Percentiles rank a stretch among this genome's conserved stretches.
These are phyloP conservation scores for Mortierella sp. DNA, from an alignment of 371 early-diverging fungal species.

Conservation along the genomic window DNA sequence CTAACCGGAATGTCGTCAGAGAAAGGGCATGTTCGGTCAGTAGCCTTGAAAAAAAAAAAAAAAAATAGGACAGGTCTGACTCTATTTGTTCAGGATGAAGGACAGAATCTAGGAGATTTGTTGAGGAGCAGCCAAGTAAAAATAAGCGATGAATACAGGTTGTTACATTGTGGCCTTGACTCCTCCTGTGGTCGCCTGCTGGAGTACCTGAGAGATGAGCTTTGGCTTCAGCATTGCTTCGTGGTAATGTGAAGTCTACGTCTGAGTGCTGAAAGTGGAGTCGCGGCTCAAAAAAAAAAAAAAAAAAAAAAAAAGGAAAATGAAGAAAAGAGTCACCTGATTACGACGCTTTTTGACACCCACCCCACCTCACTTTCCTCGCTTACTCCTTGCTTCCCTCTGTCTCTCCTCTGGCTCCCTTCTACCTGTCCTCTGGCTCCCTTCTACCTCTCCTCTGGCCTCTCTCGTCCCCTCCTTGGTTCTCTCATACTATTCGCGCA, in stretches of 20 bases:
- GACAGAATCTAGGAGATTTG: background rate
- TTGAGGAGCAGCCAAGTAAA: no score
- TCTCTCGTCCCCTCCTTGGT: background rate
- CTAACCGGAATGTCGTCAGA: conserved; percentile 44
- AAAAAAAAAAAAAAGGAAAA: no score
- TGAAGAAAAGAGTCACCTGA: no score
- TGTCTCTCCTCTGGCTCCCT: background rate
- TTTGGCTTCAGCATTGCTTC: conserved; percentile 73
- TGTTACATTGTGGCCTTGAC: conserved; percentile 73
- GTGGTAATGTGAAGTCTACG: background rate
- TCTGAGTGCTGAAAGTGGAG: no score
- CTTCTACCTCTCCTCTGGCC: background rate
- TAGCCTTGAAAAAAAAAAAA: background rate
- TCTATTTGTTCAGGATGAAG: background rate
- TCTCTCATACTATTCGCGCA: no score
- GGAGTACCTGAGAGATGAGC: conserved; percentile 73
- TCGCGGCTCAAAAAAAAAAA: no score
- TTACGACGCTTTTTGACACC: no score
- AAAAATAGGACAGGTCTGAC: background rate
- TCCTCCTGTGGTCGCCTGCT: conserved; percentile 72
- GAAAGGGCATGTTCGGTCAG: background rate
- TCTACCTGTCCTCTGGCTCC: background rate
- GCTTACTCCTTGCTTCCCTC: no score
- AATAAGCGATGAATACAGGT: background rate
- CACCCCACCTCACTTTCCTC: no score